Percentiles rank a stretch among this genome's conserved stretches.
These are phyloP conservation scores for Jatropha multifida DNA, from an alignment of 441 rosid species.

Conservation along the genomic window DNA sequence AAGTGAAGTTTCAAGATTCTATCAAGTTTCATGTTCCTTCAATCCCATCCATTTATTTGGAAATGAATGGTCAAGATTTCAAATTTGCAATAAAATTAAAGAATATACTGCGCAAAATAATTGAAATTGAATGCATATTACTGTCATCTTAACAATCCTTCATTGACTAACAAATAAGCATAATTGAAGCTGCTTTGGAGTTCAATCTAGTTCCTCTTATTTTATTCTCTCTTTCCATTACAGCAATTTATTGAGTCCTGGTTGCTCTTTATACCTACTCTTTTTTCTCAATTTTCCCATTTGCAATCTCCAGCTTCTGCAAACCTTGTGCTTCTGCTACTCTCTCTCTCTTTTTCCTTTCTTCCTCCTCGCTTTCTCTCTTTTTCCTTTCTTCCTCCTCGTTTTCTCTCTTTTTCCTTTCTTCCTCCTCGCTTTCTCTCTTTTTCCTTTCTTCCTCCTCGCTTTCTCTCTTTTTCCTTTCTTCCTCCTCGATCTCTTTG, in stretches of 20 bases:
- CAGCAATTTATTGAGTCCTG: no score
- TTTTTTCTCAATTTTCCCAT: not conserved
- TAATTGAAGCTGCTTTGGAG: not conserved
- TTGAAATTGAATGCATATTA: no score
- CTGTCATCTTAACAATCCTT: no score
- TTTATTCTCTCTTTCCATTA: conserved; percentile 21
- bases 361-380: not conserved
- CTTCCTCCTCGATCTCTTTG: conserved; percentile 14
- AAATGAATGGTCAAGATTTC: no score
- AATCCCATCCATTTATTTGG: no score
- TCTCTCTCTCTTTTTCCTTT: no score
- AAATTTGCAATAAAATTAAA: no score
- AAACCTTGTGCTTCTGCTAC: not conserved
- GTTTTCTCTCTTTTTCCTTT: no score
- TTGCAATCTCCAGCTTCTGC: not conserved
- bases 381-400: not conserved
- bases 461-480: not conserved
- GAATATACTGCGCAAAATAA: no score
- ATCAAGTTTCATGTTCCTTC: no score
- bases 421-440: not conserved
- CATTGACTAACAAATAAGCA: no score
- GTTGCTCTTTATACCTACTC: not conserved
- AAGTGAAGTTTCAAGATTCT: no score
- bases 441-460: not conserved
- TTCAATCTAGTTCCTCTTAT: not conserved